Evolutionary conservation across 495 filamentous ascomycete species (phyloP).

Genomic region (Penicillium robsamsonii): DNA sequence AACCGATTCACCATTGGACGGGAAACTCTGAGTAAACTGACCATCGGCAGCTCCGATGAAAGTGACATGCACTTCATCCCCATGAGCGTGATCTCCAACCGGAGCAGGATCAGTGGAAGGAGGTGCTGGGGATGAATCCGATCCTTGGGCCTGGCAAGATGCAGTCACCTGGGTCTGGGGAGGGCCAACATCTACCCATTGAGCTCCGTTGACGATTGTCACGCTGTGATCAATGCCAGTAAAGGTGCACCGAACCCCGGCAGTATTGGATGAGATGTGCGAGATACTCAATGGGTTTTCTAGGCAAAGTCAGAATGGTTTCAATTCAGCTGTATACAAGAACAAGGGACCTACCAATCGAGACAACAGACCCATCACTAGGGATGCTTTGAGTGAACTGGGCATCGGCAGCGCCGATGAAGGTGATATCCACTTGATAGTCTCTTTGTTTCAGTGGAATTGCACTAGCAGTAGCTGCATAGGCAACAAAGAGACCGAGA

Average conservation of each 20-base stretch:
- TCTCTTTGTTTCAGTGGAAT: constrained; percentile 10
- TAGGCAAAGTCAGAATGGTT: constrained; percentile 5
- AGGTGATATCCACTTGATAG: constrained; percentile 21
- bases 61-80: constrained; percentile 8
- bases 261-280: constrained; percentile 19
- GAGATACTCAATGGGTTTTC: constrained; percentile 25
- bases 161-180: constrained; percentile 41
- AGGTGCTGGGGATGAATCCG: background rate
- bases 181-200: constrained; percentile 30
- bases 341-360: constrained; percentile 22
- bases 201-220: constrained; percentile 22
- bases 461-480: constrained; percentile 14
- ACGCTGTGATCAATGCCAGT: constrained; percentile 26
- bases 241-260: constrained; percentile 20
- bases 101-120: background rate
- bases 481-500: constrained; percentile 12
- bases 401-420: constrained; percentile 26
- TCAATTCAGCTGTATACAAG: background rate
- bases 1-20: constrained; percentile 2
- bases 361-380: constrained; percentile 20
- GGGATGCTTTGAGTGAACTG: constrained; percentile 28
- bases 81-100: no score
- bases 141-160: constrained; percentile 21
- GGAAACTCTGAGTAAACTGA: constrained; percentile 18
- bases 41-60: constrained; percentile 24